Evolutionary conservation across 768 basidiomycete genomes (phyloP), one percentile per base, ranked within the genome.

Genomic region (Russula lepida): DNA sequence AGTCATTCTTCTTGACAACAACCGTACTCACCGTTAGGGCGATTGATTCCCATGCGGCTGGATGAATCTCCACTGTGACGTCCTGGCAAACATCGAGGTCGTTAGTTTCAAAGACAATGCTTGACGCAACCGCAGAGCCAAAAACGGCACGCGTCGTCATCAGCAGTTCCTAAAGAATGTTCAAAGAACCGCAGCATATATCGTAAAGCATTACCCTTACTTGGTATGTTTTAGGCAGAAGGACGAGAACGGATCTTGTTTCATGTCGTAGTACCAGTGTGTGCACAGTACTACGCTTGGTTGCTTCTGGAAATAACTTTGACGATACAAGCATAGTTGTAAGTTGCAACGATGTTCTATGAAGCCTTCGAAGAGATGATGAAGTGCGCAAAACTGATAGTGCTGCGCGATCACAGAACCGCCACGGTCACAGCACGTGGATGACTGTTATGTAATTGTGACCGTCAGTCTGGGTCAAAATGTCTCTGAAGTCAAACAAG

Each of bases 11-110:
- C 13, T 44, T 58, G 21, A 63, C 47, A 4, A 32, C n/a, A 3
- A 63, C 46, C 3, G 62, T 54, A 39, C 56, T 58, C 39, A 63
- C 13, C 8, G 56, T 35, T 19, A 58, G 17, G 1, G 57, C 46
- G 9, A 64, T 48, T 28, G 63, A 53, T 54, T 64, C 60, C 63
- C 63, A 64, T 23, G 59, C 28, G 19, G 39, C 32, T 0, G 54
- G 49, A 35, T 64, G 60, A 12, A 64, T 64, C 44, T 64, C 63
- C 21, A 64, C 58, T 8, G 54, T 49, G 23, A 9, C 41, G 23
- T 35, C 63, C 21, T 47, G 63, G 48, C 63, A 64, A n/a, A 64
- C 46, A 32, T 62, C 43, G 53, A 64, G 54, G 41, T 62, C 60
- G 33, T 13, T 52, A 11, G 63, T 64, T 55, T 64, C 63, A 21